These are phyloP conservation scores for Bipolaris zeicola DNA, from an alignment of 2,329 filamentous ascomycete species.

Conservation along the genomic window DNA sequence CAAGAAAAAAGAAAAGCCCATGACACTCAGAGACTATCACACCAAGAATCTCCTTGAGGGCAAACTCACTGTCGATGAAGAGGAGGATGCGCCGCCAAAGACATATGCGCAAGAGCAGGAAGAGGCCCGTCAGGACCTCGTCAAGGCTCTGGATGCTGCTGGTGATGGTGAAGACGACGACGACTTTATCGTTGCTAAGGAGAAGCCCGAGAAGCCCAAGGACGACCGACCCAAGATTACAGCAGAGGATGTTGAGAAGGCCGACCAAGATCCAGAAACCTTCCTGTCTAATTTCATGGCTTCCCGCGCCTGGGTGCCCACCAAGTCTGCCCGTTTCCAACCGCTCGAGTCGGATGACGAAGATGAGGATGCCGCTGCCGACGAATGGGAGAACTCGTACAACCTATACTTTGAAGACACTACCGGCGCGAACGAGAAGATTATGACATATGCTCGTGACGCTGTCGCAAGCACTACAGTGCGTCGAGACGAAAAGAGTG, in stretches of 20 bases:
- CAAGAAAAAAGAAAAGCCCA: constrained; percentile 74
- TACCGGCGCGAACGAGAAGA: constrained; percentile 80
- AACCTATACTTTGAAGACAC: constrained; percentile 97
- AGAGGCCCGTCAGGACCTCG: constrained; percentile 74
- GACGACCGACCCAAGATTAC: constrained; percentile 48
- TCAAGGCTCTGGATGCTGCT: constrained; percentile 78
- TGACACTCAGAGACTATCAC: constrained; percentile 89
- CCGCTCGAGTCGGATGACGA: constrained; percentile 93
- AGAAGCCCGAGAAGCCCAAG: constrained; percentile 47
- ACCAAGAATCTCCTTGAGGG: constrained; percentile 84
- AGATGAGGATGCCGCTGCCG: constrained; percentile 74
- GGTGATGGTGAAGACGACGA: constrained; percentile 64
- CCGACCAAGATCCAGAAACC: constrained; percentile 86
- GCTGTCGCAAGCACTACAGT: constrained; percentile 81
- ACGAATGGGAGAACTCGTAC: constrained; percentile 90
- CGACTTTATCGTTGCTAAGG: constrained; percentile 77
- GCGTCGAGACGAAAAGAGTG: constrained; percentile 78
- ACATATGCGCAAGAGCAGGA: constrained; percentile 92
- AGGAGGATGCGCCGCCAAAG: constrained; percentile 61
- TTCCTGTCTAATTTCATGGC: constrained; percentile 96
- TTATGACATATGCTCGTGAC: constrained; percentile 89
- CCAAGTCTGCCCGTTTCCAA: constrained; percentile 69
- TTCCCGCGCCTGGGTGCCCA: constrained; percentile 85
- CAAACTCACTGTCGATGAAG: constrained; percentile 62
- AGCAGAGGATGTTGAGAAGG: constrained; percentile 66